phyloP scores from a whole-genome alignment of 495 filamentous ascomycete species.

The Annulohypoxylon nitens region DNA sequence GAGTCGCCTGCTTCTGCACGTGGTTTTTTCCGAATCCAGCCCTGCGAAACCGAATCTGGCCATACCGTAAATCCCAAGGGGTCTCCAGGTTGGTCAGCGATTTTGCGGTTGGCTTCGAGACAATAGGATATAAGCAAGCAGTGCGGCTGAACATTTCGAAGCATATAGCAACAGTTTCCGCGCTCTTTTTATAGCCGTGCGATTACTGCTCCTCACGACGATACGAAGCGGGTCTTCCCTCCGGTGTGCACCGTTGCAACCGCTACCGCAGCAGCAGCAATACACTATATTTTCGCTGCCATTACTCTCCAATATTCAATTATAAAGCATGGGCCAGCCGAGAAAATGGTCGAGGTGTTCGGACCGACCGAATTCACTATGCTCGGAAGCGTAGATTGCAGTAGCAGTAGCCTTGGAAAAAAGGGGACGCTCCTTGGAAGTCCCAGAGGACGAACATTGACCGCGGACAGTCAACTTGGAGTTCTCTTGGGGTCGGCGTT shows the following conservation, averaged over 20 bases:
- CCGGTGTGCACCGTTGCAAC: constrained; percentile 23
- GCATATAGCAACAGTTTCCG: constrained; percentile 53
- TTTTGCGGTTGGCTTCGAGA: constrained; percentile 36
- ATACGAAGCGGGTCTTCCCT: constrained; percentile 32
- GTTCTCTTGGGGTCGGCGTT: constrained; percentile 42
- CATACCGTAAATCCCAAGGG: constrained; percentile 41
- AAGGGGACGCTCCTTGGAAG: constrained; percentile 15
- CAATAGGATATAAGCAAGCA: constrained; percentile 34
- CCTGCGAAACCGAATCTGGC: constrained; percentile 46
- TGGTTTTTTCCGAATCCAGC: constrained; percentile 30
- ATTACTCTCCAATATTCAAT: constrained; percentile 19
- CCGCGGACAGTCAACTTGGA: constrained; percentile 22
- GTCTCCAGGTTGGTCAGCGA: constrained; percentile 42
- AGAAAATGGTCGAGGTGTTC: constrained; percentile 13
- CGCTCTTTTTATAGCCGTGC: constrained; percentile 34
- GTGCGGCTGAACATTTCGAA: constrained; percentile 54
- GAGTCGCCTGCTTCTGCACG: constrained; percentile 58
- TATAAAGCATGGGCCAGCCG: constrained; percentile 23
- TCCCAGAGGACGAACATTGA: constrained; percentile 20
- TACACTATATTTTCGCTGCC: constrained; percentile 21
- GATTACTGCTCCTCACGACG: constrained; percentile 36
- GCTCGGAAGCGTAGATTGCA: constrained; percentile 26
- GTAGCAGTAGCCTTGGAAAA: constrained; percentile 23
- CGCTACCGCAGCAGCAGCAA: constrained; percentile 22
- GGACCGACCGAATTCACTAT: constrained; percentile 23